These are phyloP conservation scores for Fragaria vesca DNA, from an alignment of 306 rosid species.

Conservation along the genomic window DNA sequence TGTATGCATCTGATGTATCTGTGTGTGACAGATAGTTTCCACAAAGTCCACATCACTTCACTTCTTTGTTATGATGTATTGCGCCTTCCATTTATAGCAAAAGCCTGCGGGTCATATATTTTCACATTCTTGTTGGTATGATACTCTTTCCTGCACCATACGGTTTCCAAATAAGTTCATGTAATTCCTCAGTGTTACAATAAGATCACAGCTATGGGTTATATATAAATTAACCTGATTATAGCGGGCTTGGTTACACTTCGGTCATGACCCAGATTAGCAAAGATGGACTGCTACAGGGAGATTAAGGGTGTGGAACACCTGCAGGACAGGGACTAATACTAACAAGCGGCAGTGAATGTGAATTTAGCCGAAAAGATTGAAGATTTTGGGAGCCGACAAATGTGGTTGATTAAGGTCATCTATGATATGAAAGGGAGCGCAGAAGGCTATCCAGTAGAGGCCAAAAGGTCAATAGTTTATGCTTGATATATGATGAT, in stretches of 20 bases:
- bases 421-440: neutral
- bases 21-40: neutral
- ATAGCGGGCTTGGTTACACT: neutral
- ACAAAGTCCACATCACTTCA: neutral
- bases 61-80: too few species aligned
- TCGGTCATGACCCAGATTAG: neutral
- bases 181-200: neutral
- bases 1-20: neutral
- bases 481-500: neutral
- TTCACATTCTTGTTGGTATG: too few species aligned
- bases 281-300: neutral
- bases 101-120: too few species aligned
- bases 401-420: neutral
- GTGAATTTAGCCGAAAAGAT: conserved; percentile 19
- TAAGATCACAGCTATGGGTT: too few species aligned
- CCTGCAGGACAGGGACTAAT: neutral
- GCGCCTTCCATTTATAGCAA: too few species aligned
- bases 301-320: neutral
- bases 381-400: neutral
- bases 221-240: too few species aligned
- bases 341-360: neutral
- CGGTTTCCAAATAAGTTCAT: neutral
- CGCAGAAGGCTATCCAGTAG: neutral
- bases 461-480: neutral
- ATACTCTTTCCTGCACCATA: too few species aligned